Percentiles rank a stretch among this genome's conserved stretches.
phyloP scores from a whole-genome alignment of 1,284 basidiomycete species.

The Cystobasidiaceae sp. region DNA sequence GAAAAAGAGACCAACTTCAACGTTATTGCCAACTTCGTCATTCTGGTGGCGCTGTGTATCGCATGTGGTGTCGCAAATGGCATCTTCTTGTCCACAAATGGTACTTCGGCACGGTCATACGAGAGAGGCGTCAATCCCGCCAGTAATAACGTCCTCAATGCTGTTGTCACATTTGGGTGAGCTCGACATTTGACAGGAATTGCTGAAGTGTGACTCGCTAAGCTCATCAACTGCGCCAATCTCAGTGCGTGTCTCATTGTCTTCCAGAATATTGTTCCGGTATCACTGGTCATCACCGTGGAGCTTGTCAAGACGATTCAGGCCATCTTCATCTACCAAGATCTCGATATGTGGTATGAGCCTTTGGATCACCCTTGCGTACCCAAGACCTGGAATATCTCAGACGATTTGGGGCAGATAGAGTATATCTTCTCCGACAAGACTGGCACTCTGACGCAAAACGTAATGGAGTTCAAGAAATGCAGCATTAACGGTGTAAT shows the following conservation, averaged over 20 bases:
- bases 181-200: slow-evolving; percentile 44
- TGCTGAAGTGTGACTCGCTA: slow-evolving; percentile 11
- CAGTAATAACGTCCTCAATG: slow-evolving; percentile 63
- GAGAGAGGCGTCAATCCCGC: slow-evolving; percentile 64
- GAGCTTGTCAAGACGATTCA: slow-evolving; percentile 98
- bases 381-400: slow-evolving; percentile 97
- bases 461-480: slow-evolving; percentile 94
- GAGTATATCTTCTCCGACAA: slow-evolving; percentile 98
- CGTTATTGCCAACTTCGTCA: slow-evolving; percentile 85
- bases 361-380: slow-evolving; percentile 79
- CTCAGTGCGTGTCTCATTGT: slow-evolving; percentile 65
- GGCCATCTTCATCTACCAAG: slow-evolving; percentile 92
- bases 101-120: slow-evolving; percentile 68
- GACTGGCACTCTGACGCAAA: slow-evolving; percentile 92
- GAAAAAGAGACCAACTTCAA: slow-evolving; percentile 99
- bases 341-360: slow-evolving; percentile 93
- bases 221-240: no score
- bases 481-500: slow-evolving; percentile 78
- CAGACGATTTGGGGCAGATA: slow-evolving; percentile 94
- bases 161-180: slow-evolving; percentile 83
- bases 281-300: slow-evolving; percentile 94
- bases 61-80: slow-evolving; percentile 67
- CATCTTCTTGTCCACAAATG: slow-evolving; percentile 57
- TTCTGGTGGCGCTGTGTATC: slow-evolving; percentile 73
- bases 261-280: slow-evolving; percentile 96